phyloP scores from a whole-genome alignment of 805 yeast genomes.

The Candida hispaniensis region DNA sequence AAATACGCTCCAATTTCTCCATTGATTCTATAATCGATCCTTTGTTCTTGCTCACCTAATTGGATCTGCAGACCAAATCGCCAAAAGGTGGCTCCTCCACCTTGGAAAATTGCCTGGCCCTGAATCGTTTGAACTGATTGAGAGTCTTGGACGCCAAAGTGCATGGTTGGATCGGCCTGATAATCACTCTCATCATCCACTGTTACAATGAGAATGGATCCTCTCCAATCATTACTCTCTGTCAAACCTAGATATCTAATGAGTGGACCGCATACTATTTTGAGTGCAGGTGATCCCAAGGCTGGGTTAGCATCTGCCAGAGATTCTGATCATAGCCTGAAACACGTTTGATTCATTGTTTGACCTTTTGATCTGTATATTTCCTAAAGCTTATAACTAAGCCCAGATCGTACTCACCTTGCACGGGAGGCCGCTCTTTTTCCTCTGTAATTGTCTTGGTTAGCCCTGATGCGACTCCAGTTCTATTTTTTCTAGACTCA shows the following conservation, averaged over 20 bases:
- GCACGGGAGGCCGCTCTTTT: conserved; percentile 8
- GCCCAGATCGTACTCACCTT: conserved; percentile 8
- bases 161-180: conserved; percentile 21
- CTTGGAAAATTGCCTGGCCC: conserved; percentile 37
- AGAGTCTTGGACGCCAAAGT: conserved; percentile 2
- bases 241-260: conserved; percentile 54
- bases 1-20: conserved; percentile 42
- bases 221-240: conserved; percentile 52
- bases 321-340: neutral
- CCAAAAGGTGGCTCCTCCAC: conserved; percentile 47
- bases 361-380: too few species aligned
- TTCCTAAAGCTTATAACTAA: too few species aligned
- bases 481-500: too few species aligned
- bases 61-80: conserved; percentile 49
- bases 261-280: conserved; percentile 51
- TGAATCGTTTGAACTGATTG: conserved; percentile 16
- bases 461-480: too few species aligned
- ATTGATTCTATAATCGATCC: conserved; percentile 52
- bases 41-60: conserved; percentile 44
- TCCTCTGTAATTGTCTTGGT: conserved; percentile 11
- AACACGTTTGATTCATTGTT: too few species aligned
- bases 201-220: conserved; percentile 54
- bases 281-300: conserved; percentile 21
- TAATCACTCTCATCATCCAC: conserved; percentile 31
- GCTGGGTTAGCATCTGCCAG: conserved; percentile 7